These are phyloP conservation scores for Cercospora brassicicola DNA, from an alignment of 2,329 filamentous ascomycete species.

Conservation along the genomic window DNA sequence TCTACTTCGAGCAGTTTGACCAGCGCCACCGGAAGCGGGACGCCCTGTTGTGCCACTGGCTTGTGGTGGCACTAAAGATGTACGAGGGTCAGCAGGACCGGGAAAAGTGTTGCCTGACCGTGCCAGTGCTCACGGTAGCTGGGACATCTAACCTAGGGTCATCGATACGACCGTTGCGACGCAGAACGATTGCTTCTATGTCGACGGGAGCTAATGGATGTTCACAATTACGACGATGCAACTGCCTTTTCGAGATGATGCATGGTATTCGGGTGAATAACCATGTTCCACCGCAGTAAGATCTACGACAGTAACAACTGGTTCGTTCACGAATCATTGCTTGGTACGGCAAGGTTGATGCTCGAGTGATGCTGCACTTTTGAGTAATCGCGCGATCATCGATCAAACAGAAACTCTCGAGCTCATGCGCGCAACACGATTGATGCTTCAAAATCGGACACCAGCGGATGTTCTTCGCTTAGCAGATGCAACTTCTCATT, in stretches of 20 bases:
- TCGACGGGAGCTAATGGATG: constrained; percentile 1
- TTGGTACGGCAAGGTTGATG: not conserved
- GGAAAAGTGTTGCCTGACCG: not conserved
- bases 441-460: constrained; percentile 1
- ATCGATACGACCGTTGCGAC: not conserved
- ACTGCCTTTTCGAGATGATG: not conserved
- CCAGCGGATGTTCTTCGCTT: constrained; percentile 7
- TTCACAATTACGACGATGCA: not conserved
- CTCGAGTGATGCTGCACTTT: not conserved
- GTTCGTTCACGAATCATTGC: not conserved
- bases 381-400: not conserved
- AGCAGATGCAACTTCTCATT: not conserved
- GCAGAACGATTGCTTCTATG: not conserved
- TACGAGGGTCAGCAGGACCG: not conserved
- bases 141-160: not conserved
- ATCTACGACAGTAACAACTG: not conserved
- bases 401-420: not conserved
- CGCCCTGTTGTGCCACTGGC: not conserved
- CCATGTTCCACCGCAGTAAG: not conserved
- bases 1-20: not conserved
- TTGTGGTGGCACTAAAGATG: not conserved
- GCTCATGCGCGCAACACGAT: not conserved
- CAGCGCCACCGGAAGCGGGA: not conserved
- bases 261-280: not conserved
- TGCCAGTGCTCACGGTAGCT: not conserved